A percentile compares a stretch with the other conserved stretches of the same genome.
These are phyloP conservation scores for Ceratocystis diversiconidia DNA, from an alignment of 2,329 filamentous ascomycete species.

Conservation along the genomic window DNA sequence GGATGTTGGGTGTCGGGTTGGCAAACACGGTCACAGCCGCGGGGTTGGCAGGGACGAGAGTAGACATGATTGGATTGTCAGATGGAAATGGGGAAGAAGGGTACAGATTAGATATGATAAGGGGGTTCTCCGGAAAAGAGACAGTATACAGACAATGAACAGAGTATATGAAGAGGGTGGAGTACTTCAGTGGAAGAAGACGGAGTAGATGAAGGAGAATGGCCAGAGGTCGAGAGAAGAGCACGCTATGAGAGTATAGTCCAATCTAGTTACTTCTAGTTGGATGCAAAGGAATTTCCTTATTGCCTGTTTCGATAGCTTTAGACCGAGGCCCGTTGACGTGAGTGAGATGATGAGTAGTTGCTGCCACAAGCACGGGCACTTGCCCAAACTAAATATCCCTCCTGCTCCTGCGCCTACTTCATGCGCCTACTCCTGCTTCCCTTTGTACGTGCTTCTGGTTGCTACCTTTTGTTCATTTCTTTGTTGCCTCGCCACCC, in stretches of 20 bases:
- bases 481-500: not conserved
- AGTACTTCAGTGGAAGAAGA: too few species aligned
- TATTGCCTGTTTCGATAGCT: not conserved
- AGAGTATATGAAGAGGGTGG: not conserved
- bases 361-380: not conserved
- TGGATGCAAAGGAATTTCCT: not conserved
- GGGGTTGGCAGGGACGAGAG: conserved; percentile 54
- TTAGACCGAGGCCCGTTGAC: too few species aligned
- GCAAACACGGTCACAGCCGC: conserved; percentile 82
- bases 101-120: not conserved
- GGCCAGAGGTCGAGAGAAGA: too few species aligned
- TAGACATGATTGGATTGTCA: conserved; percentile 1
- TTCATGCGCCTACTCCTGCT: too few species aligned
- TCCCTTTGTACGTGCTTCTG: not conserved
- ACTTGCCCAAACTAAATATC: not conserved
- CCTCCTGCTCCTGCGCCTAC: too few species aligned
- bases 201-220: too few species aligned
- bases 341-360: not conserved
- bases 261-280: too few species aligned
- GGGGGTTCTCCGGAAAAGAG: not conserved
- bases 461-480: not conserved
- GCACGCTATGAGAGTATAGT: too few species aligned
- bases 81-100: not conserved
- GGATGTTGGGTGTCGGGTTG: conserved; percentile 63
- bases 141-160: not conserved